phyloP scores from a whole-genome alignment of 2,329 filamentous ascomycete species.

The Arthrobotrys musiformis region DNA sequence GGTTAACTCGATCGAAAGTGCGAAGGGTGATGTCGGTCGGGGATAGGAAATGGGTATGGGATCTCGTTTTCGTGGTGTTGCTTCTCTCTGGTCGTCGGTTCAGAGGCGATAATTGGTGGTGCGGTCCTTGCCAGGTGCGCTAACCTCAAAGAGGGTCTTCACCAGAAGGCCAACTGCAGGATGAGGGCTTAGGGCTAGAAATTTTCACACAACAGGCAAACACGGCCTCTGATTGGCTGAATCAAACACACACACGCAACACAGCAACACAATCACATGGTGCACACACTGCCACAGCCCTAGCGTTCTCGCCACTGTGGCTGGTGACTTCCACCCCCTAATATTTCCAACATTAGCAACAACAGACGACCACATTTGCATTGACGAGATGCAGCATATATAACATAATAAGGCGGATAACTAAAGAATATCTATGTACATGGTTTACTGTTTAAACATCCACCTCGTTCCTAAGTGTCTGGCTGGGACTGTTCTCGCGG shows the following conservation, averaged over 20 bases:
- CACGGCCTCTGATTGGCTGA: conserved; percentile 29
- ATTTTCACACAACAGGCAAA: conserved; percentile 33
- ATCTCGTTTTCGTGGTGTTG: conserved; percentile 44
- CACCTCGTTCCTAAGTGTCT: no score
- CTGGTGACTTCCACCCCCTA: neutral
- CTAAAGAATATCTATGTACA: no score
- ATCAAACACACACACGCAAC: neutral
- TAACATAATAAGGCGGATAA: no score
- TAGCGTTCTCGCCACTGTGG: conserved; percentile 10
- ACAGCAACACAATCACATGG: neutral
- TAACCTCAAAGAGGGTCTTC: conserved; percentile 25
- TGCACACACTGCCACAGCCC: conserved; percentile 17
- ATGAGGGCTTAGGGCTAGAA: conserved; percentile 56
- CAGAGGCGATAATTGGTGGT: conserved; percentile 44
- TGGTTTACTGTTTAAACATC: no score
- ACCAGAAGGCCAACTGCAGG: conserved; percentile 8
- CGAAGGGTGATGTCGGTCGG: conserved; percentile 49
- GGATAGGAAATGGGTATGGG: conserved; percentile 31
- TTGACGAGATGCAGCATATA: no score
- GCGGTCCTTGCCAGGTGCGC: conserved; percentile 45
- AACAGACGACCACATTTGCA: no score
- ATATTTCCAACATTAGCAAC: neutral
- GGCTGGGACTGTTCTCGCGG: no score
- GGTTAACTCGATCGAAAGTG: conserved; percentile 32
- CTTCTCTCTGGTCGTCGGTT: conserved; percentile 37